Conservation (phyloP, 148 eudicot species). For the Spergularia bocconei region DNA sequence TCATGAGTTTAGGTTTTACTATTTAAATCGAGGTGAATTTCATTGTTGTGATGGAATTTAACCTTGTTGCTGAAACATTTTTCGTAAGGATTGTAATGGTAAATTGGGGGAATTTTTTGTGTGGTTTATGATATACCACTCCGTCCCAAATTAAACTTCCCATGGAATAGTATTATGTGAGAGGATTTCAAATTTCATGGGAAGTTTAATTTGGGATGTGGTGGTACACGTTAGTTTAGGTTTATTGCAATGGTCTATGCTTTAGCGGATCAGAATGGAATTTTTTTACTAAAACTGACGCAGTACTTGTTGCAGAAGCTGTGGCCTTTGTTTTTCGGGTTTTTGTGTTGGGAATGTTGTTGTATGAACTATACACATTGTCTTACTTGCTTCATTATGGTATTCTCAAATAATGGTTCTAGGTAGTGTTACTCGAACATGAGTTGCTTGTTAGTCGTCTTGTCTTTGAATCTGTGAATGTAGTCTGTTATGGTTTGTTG, state of each 20-base stretch:
- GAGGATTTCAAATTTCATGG: too few relatives aligned
- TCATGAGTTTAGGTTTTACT: neutral
- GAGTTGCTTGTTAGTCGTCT: neutral
- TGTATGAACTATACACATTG: neutral
- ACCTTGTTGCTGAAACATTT: neutral
- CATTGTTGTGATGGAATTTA: neutral
- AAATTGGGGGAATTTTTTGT: neutral
- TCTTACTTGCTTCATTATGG: neutral
- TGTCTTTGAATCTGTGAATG: neutral
- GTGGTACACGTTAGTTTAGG: neutral
- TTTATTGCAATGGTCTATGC: neutral
- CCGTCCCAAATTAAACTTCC: too few relatives aligned
- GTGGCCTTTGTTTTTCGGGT: neutral
- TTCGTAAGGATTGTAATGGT: neutral
- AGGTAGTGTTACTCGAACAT: neutral
- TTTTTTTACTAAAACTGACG: conserved; percentile 1
- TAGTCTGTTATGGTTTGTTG: neutral
- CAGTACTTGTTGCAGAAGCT: neutral
- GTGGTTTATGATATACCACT: neutral
- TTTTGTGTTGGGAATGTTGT: neutral
- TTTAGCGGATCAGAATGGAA: neutral
- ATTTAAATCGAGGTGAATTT: neutral
- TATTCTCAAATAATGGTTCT: neutral
- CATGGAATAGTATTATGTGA: too few relatives aligned
- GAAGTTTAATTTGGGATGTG: too few relatives aligned